phyloP scores from a whole-genome alignment of 2,329 filamentous ascomycete genomes.

The Teratosphaeria destructans region DNA sequence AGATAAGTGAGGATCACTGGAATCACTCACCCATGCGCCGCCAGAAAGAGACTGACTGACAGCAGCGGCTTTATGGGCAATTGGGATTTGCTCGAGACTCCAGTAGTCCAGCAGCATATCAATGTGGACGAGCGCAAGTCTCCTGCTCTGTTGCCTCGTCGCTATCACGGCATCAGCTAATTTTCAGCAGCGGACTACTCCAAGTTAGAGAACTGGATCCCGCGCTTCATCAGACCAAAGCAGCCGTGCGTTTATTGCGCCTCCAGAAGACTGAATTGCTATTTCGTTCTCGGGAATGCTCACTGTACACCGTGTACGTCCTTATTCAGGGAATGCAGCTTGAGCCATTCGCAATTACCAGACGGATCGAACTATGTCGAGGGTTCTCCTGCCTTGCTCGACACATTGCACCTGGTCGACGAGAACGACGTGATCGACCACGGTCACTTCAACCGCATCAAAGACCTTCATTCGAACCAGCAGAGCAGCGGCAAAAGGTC shows the following conservation, averaged over 20 bases:
- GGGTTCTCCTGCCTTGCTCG: slow-evolving; percentile 28
- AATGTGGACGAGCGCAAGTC: not conserved
- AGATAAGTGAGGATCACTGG: slow-evolving; percentile 3
- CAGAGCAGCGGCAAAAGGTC: slow-evolving; percentile 8
- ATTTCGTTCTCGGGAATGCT: slow-evolving; percentile 29
- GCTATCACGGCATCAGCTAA: not conserved
- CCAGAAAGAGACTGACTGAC: not conserved
- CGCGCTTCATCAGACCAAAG: slow-evolving; percentile 35
- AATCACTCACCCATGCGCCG: not conserved
- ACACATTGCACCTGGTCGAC: slow-evolving; percentile 37
- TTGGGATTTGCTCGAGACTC: slow-evolving; percentile 4
- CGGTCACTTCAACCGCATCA: slow-evolving; percentile 25
- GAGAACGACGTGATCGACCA: slow-evolving; percentile 29
- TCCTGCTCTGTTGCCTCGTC: not conserved
- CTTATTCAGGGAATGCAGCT: slow-evolving; percentile 39
- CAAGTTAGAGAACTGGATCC: slow-evolving; percentile 29
- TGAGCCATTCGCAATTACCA: slow-evolving; percentile 25
- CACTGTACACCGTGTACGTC: slow-evolving; percentile 38
- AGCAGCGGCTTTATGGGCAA: slow-evolving; percentile 9
- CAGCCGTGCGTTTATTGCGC: slow-evolving; percentile 38
- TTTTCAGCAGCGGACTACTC: slow-evolving; percentile 5
- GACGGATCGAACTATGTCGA: slow-evolving; percentile 18
- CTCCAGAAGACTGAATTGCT: slow-evolving; percentile 37
- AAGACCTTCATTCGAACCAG: slow-evolving; percentile 16
- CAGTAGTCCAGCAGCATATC: not conserved